phyloP scores from a whole-genome alignment of 1,284 basidiomycete genomes.

The Vanrija sp. region DNA sequence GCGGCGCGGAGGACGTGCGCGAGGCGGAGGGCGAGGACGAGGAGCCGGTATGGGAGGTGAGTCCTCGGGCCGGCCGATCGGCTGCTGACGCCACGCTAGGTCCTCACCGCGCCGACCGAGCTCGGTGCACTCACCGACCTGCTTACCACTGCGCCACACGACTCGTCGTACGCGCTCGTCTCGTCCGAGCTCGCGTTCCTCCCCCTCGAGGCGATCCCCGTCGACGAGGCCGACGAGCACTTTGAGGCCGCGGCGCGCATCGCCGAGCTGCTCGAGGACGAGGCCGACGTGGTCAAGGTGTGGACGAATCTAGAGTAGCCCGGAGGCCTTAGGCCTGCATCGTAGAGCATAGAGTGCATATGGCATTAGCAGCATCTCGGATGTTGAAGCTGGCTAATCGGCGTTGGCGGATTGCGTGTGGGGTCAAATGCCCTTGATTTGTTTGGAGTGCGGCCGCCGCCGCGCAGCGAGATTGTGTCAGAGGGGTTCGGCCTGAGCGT shows the following conservation, averaged over 20 bases:
- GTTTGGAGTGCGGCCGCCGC: too few species aligned
- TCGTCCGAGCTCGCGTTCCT: conserved; percentile 38
- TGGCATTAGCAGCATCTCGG: background rate
- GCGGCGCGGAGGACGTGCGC: conserved; percentile 53
- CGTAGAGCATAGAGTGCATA: background rate
- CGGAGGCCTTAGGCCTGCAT: too few species aligned
- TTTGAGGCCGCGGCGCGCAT: conserved; percentile 29
- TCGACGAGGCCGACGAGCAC: conserved; percentile 29
- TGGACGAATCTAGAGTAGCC: conserved; percentile 42
- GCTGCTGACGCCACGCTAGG: conserved; percentile 13
- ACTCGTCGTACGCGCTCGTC: conserved; percentile 21
- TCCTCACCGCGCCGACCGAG: conserved; percentile 30
- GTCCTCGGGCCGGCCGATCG: conserved; percentile 9
- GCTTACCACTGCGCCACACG: conserved; percentile 20
- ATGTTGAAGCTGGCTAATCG: too few species aligned
- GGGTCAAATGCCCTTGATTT: too few species aligned
- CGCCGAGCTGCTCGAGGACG: conserved; percentile 39
- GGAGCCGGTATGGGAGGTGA: conserved; percentile 24
- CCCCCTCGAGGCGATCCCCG: conserved; percentile 30
- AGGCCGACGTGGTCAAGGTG: conserved; percentile 42
- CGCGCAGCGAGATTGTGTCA: too few species aligned
- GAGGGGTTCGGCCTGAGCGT: too few species aligned
- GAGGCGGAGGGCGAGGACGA: conserved; percentile 36
- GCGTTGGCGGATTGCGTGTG: too few species aligned
- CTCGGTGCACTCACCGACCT: conserved; percentile 25